phyloP scores from a whole-genome alignment of 768 basidiomycete species.

The Trametes maxima region DNA sequence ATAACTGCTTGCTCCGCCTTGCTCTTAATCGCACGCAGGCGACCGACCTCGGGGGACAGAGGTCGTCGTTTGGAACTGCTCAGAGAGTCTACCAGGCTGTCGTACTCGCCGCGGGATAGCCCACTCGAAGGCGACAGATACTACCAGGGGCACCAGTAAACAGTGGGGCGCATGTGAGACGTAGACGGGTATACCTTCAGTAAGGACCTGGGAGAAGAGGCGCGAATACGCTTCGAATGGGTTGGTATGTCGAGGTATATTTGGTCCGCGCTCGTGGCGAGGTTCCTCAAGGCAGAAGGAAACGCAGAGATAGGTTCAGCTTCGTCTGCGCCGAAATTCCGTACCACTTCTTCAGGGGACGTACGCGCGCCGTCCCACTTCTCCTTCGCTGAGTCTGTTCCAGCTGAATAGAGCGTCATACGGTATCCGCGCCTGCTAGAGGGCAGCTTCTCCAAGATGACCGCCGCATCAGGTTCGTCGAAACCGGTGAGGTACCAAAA shows the following conservation, averaged over 20 bases:
- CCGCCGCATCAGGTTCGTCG: slow-evolving; percentile 87
- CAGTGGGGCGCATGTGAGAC: neutral
- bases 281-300: slow-evolving; percentile 56
- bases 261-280: slow-evolving; percentile 29
- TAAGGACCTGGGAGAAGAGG: slow-evolving; percentile 52
- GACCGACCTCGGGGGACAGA: slow-evolving; percentile 70
- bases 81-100: slow-evolving; percentile 57
- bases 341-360: slow-evolving; percentile 60
- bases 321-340: slow-evolving; percentile 79
- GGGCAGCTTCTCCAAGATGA: slow-evolving; percentile 80
- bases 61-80: slow-evolving; percentile 48
- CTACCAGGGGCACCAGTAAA: neutral
- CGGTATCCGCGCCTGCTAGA: slow-evolving; percentile 69
- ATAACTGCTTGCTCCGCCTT: slow-evolving; percentile 75
- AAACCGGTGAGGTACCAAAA: slow-evolving; percentile 98
- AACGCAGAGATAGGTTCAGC: slow-evolving; percentile 60
- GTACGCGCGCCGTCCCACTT: slow-evolving; percentile 94
- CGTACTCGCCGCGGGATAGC: slow-evolving; percentile 47
- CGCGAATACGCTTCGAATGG: slow-evolving; percentile 15
- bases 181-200: slow-evolving; percentile 43
- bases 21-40: slow-evolving; percentile 79
- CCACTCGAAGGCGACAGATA: slow-evolving; percentile 27
- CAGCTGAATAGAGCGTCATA: slow-evolving; percentile 83
- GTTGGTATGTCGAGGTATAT: slow-evolving; percentile 46
- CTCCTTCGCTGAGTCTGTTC: slow-evolving; percentile 74